Conservation (phyloP, 768 basidiomycete genomes). For the Mycena rebaudengoi region DNA sequence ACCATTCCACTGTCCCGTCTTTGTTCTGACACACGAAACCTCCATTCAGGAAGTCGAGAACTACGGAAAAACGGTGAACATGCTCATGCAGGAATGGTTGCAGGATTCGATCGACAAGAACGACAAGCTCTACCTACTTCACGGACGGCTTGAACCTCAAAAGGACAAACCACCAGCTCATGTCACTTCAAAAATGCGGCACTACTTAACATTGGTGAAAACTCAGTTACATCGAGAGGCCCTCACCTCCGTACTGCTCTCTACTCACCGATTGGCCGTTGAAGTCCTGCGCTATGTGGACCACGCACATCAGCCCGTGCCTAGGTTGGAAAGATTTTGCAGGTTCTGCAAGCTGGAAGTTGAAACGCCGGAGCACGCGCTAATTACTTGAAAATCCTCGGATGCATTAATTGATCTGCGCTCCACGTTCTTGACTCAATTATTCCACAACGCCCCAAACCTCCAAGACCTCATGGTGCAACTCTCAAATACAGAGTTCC, state of each 20-base stretch:
- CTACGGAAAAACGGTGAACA: background rate
- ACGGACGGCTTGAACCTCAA: too few relatives aligned
- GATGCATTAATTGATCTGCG: background rate
- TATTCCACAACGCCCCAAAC: background rate
- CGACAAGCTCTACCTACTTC: slow-evolving; percentile 12
- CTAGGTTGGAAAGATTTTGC: background rate
- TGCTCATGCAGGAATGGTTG: background rate
- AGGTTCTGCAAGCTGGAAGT: too few relatives aligned
- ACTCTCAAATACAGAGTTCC: background rate
- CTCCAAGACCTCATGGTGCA: background rate
- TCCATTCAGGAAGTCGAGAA: background rate
- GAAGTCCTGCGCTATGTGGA: background rate
- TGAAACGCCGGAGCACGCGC: too few relatives aligned
- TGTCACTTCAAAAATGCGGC: background rate
- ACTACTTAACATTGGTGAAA: background rate
- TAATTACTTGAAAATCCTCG: background rate
- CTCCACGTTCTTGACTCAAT: background rate
- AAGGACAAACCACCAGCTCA: background rate
- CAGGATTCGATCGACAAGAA: background rate
- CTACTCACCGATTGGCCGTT: too few relatives aligned
- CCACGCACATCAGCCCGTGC: background rate
- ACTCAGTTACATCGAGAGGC: slow-evolving; percentile 1
- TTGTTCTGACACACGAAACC: background rate
- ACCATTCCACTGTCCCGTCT: background rate
- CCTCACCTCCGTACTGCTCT: background rate